Percentiles rank a stretch among this genome's conserved stretches.
Conservation (phyloP, 2,329 filamentous ascomycete species). For the Epichloe aotearoae region DNA sequence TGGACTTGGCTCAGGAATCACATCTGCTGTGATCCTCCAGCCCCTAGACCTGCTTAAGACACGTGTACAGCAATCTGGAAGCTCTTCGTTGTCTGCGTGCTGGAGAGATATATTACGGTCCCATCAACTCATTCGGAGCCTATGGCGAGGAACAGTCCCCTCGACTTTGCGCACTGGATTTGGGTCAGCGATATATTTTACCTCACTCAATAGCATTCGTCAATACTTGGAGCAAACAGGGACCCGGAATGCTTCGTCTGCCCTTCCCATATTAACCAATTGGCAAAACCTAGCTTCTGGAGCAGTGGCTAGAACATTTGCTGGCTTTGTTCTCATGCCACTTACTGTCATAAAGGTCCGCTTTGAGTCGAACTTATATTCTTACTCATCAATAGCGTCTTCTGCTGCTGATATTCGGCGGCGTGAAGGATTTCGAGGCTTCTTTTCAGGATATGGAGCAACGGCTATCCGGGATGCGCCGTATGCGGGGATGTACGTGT, state of each 20-base stretch:
- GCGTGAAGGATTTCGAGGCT: conserved; percentile 63
- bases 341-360: conserved; percentile 94
- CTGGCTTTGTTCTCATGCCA: conserved; percentile 88
- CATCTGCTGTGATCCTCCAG: conserved; percentile 82
- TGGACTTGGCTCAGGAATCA: conserved; percentile 74
- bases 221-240: conserved; percentile 36
- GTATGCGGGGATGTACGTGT: conserved; percentile 86
- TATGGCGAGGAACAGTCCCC: conserved; percentile 89
- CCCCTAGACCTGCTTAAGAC: conserved; percentile 95
- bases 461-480: conserved; percentile 92
- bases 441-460: conserved; percentile 88
- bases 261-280: conserved; percentile 70
- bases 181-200: conserved; percentile 90
- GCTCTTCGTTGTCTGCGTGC: conserved; percentile 43
- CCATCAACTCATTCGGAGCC: conserved; percentile 48
- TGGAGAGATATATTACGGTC: conserved; percentile 35
- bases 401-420: conserved; percentile 64
- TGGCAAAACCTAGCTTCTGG: conserved; percentile 77
- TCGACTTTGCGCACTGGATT: conserved; percentile 89
- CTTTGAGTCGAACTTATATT: conserved; percentile 80
- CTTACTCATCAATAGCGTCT: conserved; percentile 61
- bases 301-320: conserved; percentile 68
- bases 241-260: conserved; percentile 41
- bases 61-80: conserved; percentile 76
- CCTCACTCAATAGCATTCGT: conserved; percentile 71